A percentile compares a stretch with the other conserved stretches of the same genome.
phyloP scores from a whole-genome alignment of 2,329 filamentous ascomycete genomes.

The Fusarium humuli region DNA sequence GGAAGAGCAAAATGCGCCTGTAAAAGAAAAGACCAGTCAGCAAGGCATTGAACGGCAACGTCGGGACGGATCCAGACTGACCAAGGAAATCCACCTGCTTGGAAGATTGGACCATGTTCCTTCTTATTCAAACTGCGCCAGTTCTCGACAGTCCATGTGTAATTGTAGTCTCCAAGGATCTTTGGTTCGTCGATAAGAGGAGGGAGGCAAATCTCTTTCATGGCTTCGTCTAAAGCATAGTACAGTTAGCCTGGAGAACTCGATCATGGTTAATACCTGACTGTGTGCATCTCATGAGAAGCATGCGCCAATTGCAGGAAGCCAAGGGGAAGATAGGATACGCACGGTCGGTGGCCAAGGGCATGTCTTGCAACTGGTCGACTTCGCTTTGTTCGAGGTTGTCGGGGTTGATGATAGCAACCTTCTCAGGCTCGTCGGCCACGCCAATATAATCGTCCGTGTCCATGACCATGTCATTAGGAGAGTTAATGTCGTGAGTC shows the following conservation, averaged over 20 bases:
- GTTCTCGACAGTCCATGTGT: constrained; percentile 89
- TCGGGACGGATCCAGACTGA: constrained; percentile 51
- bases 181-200: constrained; percentile 81
- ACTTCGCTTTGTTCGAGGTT: constrained; percentile 59
- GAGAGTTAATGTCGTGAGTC: constrained; percentile 67
- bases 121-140: constrained; percentile 83
- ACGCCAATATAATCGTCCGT: constrained; percentile 66
- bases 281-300: background rate
- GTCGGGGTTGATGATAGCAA: constrained; percentile 67
- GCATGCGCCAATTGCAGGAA: constrained; percentile 4
- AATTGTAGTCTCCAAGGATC: constrained; percentile 77
- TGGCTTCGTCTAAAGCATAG: constrained; percentile 74
- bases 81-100: constrained; percentile 90
- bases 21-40: constrained; percentile 36
- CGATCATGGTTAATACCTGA: background rate
- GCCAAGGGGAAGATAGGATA: constrained; percentile 34
- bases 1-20: constrained; percentile 95
- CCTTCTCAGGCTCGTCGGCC: constrained; percentile 61
- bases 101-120: constrained; percentile 88
- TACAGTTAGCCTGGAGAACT: constrained; percentile 36
- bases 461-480: constrained; percentile 68
- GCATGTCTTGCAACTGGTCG: constrained; percentile 61
- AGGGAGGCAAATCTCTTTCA: constrained; percentile 82
- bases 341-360: constrained; percentile 66
- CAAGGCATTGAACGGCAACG: constrained; percentile 45